phyloP scores from a whole-genome alignment of 176 grass and related monocot species.

The Lolium perenne region DNA sequence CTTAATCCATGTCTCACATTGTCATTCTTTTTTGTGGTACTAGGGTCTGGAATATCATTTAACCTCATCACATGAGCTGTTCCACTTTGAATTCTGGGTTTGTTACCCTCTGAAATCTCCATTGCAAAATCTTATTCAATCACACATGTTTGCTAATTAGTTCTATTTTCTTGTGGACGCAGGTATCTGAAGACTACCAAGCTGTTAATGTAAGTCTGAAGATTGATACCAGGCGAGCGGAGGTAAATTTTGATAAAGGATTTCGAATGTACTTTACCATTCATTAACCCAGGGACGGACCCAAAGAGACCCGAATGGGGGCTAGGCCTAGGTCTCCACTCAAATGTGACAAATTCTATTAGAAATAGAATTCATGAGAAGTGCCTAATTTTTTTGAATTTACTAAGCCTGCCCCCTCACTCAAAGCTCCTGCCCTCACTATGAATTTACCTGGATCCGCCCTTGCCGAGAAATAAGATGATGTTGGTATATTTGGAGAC shows the following conservation, averaged over 20 bases:
- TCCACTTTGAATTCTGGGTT: slow-evolving; percentile 92
- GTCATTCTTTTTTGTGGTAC: slow-evolving; percentile 34
- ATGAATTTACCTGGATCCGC: too few species aligned
- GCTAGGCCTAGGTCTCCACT: too few species aligned
- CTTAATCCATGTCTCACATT: slow-evolving; percentile 30
- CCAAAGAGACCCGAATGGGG: too few species aligned
- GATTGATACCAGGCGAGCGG: slow-evolving; percentile 50
- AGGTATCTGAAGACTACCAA: slow-evolving; percentile 77
- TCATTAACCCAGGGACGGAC: slow-evolving; percentile 1
- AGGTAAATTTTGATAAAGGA: slow-evolving; percentile 53
- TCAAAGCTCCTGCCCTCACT: too few species aligned
- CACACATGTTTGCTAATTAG: slow-evolving; percentile 23
- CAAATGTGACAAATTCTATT: too few species aligned
- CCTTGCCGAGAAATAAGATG: neutral
- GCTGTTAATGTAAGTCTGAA: slow-evolving; percentile 72
- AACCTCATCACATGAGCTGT: slow-evolving; percentile 72
- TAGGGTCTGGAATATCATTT: slow-evolving; percentile 59
- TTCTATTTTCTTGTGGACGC: slow-evolving; percentile 32
- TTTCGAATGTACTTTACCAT: slow-evolving; percentile 2
- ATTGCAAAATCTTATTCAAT: slow-evolving; percentile 38
- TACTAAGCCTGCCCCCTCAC: too few species aligned
- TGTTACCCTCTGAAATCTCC: slow-evolving; percentile 59
- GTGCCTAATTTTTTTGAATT: too few species aligned
- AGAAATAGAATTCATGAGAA: too few species aligned
- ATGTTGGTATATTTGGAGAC: slow-evolving; percentile 10